phyloP scores from a whole-genome alignment of 129 eudicot species.

The Dittrichia graveolens region DNA sequence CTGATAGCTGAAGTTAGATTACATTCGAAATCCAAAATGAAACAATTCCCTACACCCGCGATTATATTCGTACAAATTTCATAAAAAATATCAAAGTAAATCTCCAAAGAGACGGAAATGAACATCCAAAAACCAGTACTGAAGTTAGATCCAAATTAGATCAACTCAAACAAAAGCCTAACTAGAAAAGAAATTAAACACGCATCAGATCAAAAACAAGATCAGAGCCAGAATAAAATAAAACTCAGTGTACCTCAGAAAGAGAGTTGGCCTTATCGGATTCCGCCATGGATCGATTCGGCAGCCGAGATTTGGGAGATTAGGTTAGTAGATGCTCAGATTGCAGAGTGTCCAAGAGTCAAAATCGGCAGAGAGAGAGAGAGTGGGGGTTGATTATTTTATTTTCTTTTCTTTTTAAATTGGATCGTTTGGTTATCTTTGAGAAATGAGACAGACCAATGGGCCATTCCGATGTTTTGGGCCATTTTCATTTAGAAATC shows the following conservation, averaged over 20 bases:
- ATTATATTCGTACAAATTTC: background rate
- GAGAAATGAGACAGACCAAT: too few relatives aligned
- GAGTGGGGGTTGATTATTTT: background rate
- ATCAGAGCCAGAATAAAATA: background rate
- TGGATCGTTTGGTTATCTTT: background rate
- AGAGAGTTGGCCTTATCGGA: constrained; percentile 35
- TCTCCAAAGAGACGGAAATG: background rate
- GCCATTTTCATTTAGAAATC: background rate
- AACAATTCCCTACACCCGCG: background rate
- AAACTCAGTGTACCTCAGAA: constrained; percentile 22
- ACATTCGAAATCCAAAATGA: background rate
- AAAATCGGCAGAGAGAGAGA: constrained; percentile 20
- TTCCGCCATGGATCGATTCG: constrained; percentile 34
- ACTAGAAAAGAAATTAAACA: constrained; percentile 7
- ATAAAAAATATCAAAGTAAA: background rate
- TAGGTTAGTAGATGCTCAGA: constrained; percentile 21
- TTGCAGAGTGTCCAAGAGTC: background rate
- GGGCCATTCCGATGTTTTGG: background rate
- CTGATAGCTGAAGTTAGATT: background rate
- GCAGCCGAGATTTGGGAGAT: constrained; percentile 29
- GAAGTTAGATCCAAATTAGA: background rate
- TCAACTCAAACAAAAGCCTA: background rate
- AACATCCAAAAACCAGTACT: background rate
- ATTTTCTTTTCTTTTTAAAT: background rate
- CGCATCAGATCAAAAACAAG: background rate